Percentiles rank a stretch among this genome's conserved stretches.
Evolutionary conservation across 176 grass and related monocot species (phyloP).

Genomic region (Triticum urartu): DNA sequence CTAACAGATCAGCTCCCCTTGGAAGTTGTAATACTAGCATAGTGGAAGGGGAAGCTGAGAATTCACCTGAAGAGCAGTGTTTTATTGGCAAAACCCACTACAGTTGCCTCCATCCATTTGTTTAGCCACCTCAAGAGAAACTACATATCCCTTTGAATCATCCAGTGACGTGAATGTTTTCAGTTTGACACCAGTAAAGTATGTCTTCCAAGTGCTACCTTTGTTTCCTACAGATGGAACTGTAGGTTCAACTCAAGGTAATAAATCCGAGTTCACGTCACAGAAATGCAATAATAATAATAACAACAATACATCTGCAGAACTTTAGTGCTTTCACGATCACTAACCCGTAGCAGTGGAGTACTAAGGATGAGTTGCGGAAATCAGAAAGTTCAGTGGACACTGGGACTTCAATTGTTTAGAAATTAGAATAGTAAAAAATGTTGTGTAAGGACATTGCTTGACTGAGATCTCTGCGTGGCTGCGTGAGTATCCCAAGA

Average conservation of each 20-base stretch:
- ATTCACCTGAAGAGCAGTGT: slow-evolving; percentile 57
- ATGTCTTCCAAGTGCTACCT: slow-evolving; percentile 47
- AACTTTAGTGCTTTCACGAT: not conserved
- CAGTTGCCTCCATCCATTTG: slow-evolving; percentile 44
- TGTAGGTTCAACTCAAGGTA: slow-evolving; percentile 40
- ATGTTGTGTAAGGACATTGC: not conserved
- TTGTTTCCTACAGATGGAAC: slow-evolving; percentile 52
- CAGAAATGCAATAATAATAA: not conserved
- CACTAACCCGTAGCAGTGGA: not conserved
- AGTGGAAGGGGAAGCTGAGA: slow-evolving; percentile 55
- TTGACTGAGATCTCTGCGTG: not conserved
- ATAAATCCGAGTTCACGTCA: slow-evolving; percentile 12
- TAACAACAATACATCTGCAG: not conserved
- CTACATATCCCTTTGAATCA: slow-evolving; percentile 48
- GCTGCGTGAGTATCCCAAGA: not conserved
- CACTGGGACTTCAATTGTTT: not conserved
- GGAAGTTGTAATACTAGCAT: slow-evolving; percentile 6
- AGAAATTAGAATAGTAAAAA: not conserved
- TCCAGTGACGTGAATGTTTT: slow-evolving; percentile 40
- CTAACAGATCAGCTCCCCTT: slow-evolving; percentile 50
- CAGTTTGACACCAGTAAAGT: slow-evolving; percentile 44
- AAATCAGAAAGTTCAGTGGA: not conserved
- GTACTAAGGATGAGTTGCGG: not conserved
- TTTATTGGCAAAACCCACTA: slow-evolving; percentile 47
- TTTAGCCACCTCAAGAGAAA: slow-evolving; percentile 53